Conservation (phyloP, 1,284 basidiomycete species). For the Boletus hoseneyae region DNA sequence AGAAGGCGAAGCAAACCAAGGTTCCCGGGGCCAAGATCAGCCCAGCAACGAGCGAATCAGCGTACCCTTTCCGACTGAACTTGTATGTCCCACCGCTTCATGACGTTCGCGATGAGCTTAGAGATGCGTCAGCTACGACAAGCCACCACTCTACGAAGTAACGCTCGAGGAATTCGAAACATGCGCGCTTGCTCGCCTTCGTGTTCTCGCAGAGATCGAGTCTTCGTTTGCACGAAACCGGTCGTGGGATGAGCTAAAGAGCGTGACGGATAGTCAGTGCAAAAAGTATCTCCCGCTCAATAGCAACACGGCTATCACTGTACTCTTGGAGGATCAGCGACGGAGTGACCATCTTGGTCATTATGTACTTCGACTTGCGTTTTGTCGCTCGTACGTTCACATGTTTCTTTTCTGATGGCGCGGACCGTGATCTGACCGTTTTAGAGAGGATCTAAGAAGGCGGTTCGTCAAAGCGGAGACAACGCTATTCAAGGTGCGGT, state of each 20-base stretch:
- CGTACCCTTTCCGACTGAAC: conserved; percentile 74
- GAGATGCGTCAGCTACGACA: conserved; percentile 64
- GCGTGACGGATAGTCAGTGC: conserved; percentile 57
- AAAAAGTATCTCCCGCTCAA: conserved; percentile 73
- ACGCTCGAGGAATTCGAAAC: conserved; percentile 97
- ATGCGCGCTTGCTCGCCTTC: conserved; percentile 85
- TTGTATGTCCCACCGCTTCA: conserved; percentile 53
- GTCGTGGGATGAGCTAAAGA: conserved; percentile 72
- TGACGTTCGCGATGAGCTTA: conserved; percentile 8
- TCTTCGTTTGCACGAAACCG: conserved; percentile 85
- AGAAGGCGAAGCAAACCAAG: conserved; percentile 1
- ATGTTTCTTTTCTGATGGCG: conserved; percentile 17
- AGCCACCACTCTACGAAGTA: conserved; percentile 85
- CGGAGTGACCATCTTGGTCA: conserved; percentile 90
- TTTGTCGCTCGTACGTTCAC: conserved; percentile 86
- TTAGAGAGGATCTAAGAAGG: conserved; percentile 85
- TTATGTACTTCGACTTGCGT: conserved; percentile 92
- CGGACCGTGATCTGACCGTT: background rate
- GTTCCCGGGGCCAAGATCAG: background rate
- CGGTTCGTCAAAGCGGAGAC: conserved; percentile 91
- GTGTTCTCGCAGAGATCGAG: conserved; percentile 93
- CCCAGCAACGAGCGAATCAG: background rate
- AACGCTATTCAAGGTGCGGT: conserved; percentile 82
- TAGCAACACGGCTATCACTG: conserved; percentile 51
- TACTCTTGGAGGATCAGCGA: conserved; percentile 63